These are phyloP conservation scores for Diaporthe amygdali DNA, from an alignment of 2,329 filamentous ascomycete genomes.

Conservation along the genomic window DNA sequence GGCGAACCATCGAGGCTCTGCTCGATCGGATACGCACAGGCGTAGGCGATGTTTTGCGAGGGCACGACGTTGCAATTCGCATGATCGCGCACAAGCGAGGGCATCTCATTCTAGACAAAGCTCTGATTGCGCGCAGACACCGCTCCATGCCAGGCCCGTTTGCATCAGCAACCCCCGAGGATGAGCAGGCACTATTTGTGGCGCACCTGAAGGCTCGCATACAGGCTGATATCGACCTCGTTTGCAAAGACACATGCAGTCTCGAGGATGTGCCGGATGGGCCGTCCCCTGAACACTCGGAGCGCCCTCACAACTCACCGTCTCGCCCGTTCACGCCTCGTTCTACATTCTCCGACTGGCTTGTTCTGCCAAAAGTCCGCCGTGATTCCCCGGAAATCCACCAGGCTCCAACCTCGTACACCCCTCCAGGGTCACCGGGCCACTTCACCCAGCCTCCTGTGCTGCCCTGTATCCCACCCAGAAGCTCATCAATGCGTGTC, in stretches of 20 bases:
- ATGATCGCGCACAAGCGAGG: conserved; percentile 57
- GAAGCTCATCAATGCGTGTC: conserved; percentile 21
- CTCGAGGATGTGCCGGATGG: conserved; percentile 42
- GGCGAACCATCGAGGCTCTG: conserved; percentile 52
- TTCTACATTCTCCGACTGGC: not conserved
- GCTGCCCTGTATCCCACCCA: not conserved
- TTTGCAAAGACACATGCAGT: conserved; percentile 57
- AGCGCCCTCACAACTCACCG: not conserved
- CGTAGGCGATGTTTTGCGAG: conserved; percentile 52
- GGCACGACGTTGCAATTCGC: conserved; percentile 51
- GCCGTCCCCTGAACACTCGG: conserved; percentile 13
- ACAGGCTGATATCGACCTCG: conserved; percentile 51
- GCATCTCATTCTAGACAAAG: conserved; percentile 57
- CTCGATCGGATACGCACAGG: conserved; percentile 57
- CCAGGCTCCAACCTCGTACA: not conserved
- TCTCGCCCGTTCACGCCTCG: conserved; percentile 17
- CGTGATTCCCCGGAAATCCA: not conserved
- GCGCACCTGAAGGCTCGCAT: conserved; percentile 50
- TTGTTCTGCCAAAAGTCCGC: not conserved
- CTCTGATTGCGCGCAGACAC: conserved; percentile 46
- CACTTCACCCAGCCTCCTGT: not conserved
- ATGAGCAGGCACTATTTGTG: conserved; percentile 38
- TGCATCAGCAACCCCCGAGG: not conserved
- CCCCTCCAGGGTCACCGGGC: conserved; percentile 3
- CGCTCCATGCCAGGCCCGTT: conserved; percentile 30